These are phyloP conservation scores for Amanita exitialis DNA, from an alignment of 768 basidiomycete species.

Conservation along the genomic window DNA sequence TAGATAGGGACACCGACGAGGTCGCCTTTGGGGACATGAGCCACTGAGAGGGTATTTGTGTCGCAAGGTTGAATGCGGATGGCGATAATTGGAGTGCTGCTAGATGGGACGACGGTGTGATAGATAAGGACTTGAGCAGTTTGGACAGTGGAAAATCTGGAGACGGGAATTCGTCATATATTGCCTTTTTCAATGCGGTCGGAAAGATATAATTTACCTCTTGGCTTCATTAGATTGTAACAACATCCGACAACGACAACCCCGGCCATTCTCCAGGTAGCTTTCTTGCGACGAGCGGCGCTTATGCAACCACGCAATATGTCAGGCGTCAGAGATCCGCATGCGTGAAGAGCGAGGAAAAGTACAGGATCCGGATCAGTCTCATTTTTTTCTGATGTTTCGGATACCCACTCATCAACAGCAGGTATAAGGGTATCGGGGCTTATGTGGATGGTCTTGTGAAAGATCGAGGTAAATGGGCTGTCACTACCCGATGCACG, in stretches of 20 bases:
- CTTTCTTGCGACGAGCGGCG: constrained; percentile 8
- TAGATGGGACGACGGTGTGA: constrained; percentile 12
- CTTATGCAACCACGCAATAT: constrained; percentile 45
- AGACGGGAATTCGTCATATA: constrained; percentile 4
- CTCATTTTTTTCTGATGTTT: constrained; percentile 7
- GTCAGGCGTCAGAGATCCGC: constrained; percentile 64
- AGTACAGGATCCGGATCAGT: constrained; percentile 33
- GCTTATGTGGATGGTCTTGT: constrained; percentile 47
- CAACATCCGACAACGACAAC: constrained; percentile 68
- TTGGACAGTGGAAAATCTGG: constrained; percentile 50
- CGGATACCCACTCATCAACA: constrained; percentile 43
- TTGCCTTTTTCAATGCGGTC: not conserved
- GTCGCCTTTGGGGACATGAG: constrained; percentile 21
- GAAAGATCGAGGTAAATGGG: constrained; percentile 28
- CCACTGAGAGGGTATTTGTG: constrained; percentile 65
- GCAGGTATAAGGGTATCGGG: constrained; percentile 32
- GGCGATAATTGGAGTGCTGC: constrained; percentile 30
- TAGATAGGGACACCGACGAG: constrained; percentile 34
- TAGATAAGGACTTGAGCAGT: constrained; percentile 9
- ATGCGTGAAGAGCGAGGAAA: constrained; percentile 65
- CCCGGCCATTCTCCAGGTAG: constrained; percentile 39
- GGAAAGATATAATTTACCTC: constrained; percentile 26
- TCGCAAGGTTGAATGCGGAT: constrained; percentile 58
- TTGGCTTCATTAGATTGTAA: constrained; percentile 56
- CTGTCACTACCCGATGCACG: constrained; percentile 6